phyloP scores from a whole-genome alignment of 768 basidiomycete genomes.

The Dacryopinax spathularia region DNA sequence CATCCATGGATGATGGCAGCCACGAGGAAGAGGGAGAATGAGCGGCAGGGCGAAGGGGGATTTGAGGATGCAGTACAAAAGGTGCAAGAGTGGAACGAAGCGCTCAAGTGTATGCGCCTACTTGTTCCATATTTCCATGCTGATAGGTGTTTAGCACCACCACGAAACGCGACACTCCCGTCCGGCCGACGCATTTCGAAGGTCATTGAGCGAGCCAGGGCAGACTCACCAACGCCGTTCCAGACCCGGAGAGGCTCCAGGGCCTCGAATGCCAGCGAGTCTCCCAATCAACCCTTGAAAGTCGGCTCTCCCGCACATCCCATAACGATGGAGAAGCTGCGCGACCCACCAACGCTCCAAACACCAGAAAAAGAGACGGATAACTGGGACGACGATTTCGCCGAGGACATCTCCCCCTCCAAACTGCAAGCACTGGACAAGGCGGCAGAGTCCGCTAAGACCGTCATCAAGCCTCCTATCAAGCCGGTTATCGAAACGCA shows the following conservation, averaged over 20 bases:
- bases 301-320: conserved; percentile 2
- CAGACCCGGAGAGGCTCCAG: background rate
- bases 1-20: conserved; percentile 95
- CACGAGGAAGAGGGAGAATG: conserved; percentile 49
- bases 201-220: background rate
- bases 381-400: conserved; percentile 98
- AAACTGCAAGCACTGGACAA: conserved; percentile 72
- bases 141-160: background rate
- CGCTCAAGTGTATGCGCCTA: conserved; percentile 57
- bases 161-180: background rate
- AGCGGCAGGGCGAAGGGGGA: conserved; percentile 21
- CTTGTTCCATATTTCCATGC: background rate
- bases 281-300: background rate
- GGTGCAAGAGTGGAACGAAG: conserved; percentile 99
- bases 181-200: background rate
- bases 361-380: conserved; percentile 78
- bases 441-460: conserved; percentile 24
- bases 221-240: background rate
- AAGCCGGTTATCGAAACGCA: conserved; percentile 12
- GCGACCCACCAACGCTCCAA: conserved; percentile 28
- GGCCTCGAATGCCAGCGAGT: background rate
- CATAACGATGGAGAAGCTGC: conserved; percentile 1
- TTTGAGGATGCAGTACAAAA: conserved; percentile 88
- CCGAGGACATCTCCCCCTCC: conserved; percentile 76
- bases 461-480: conserved; percentile 14